Evolutionary conservation across 2,329 filamentous ascomycete species (phyloP), one percentile per base, ranked within the genome.

Genomic region (Aspergillus persii): DNA sequence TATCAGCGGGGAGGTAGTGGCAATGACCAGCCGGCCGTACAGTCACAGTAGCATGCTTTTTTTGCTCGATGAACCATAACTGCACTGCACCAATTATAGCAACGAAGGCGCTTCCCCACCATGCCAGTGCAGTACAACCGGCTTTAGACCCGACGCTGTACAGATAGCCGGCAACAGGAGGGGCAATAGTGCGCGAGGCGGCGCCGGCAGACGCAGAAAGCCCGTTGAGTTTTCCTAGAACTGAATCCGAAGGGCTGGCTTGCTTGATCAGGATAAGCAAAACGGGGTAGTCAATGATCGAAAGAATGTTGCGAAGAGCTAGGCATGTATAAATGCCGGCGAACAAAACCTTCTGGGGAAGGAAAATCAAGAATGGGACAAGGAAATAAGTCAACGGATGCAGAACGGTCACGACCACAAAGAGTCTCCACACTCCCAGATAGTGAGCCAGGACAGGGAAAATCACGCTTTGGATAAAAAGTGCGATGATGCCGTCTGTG

Each of bases 181-280:
- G 88, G 1, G 88, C 87, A 44, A 91, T 70, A 0, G 87, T 90
- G n/a, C 89, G 82, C 59, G 86, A 87, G 4, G 86, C 84, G 23
- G 88, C 89, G n/a, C 88, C 89, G 1, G 85, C 88, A 2, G 86
- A 88, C 61, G 89, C 89, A 51, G 88, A 88, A 8, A 91, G 76
- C 0, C 89, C 89, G 63, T 91, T 91, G 71, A 91, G 89, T 66
- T 84, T 87, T 1, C 89, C 89, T 15, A 91, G 79, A 4, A 85
- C 82, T 1, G 80, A 81, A 3, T 84, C 79, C 4, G 84, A 82
- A 0, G 88, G 87, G 3, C 86, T 85, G 1, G 89, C 86, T 75
- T 91, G 86, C 72, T 91, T 91, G 68, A 91, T 82, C 56, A 91
- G 79, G 61, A 91, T 90, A 29, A 91, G 79, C 0, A 89, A 81